Base-by-base conservation (phyloP, 495 filamentous ascomycete genomes). In the Aspergillus heteromorphus region DNA sequence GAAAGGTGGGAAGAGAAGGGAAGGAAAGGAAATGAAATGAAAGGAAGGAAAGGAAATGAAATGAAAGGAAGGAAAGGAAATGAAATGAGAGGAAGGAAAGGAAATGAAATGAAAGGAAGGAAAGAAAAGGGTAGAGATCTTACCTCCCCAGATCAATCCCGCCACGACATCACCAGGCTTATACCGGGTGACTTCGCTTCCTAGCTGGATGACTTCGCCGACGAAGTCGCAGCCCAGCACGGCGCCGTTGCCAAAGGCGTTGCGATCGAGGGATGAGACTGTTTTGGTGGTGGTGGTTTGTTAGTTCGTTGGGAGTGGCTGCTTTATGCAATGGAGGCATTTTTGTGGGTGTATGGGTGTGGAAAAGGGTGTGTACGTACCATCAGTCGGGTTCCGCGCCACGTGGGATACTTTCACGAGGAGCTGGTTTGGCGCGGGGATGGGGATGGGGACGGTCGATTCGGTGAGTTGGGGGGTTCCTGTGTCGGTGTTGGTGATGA, bases 141-240 rank as follows among this genome's bases (percentile, higher is more conserved):
- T 30, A 67, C 63, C 66, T 34, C 61, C 63, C 61, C 63, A 64
- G 10, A 70, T 53, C 9, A 70, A 42, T 14, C 56, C 65, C 2
- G 63, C 70, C 1, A 65, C 45, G 14, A 61, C n/a, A 57, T 68
- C 64, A n/a, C 82, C 82, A 0, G 55, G 47, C 20, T 70, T 64
- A 60, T 79, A 71, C 1, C 60, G 27, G 18, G 59, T 76, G 6
- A 79, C 79, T 11, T 16, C 55, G 2, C 59, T 49, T 19, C 82
- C 82, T n/a, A 81, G 64, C 17, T 69, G 71, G 8, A 63, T 66
- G 14, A 85, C 67, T 4, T 72, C 68, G 31, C 83, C 83, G 1
- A 79, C 70, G 19, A 79, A 69, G 54, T 86, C 83, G 53, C 63
- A 65, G 21, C 81, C 81, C 2, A 83, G 62, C 20, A 80, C 65